Evolutionary conservation across 2,329 filamentous ascomycete species (phyloP).

Genomic region (Hortaea werneckii): DNA sequence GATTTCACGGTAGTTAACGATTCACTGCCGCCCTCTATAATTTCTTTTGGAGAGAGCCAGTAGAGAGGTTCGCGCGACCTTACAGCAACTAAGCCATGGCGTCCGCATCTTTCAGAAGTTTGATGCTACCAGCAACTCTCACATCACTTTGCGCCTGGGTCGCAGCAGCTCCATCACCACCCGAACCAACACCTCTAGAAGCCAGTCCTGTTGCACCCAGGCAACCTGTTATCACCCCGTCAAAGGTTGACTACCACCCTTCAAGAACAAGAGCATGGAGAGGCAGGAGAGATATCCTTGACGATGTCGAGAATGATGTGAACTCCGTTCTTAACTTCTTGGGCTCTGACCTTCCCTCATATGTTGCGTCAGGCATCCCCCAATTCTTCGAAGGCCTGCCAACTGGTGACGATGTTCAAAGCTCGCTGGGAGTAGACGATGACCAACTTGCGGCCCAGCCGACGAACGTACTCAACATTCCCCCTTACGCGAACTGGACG

Average conservation of each 20-base stretch:
- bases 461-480: constrained; percentile 59
- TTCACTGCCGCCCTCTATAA: neutral
- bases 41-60: neutral
- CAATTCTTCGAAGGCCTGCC: constrained; percentile 60
- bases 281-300: constrained; percentile 40
- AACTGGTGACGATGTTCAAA: constrained; percentile 46
- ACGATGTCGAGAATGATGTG: constrained; percentile 36
- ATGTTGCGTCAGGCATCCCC: constrained; percentile 52
- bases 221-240: constrained; percentile 41
- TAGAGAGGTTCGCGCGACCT: neutral
- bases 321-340: constrained; percentile 36
- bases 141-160: constrained; percentile 14
- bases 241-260: constrained; percentile 32
- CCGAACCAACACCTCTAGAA: neutral
- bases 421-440: constrained; percentile 50
- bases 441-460: constrained; percentile 51
- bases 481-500: constrained; percentile 52
- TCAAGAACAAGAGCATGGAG: constrained; percentile 29
- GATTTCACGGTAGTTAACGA: neutral
- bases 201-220: constrained; percentile 11
- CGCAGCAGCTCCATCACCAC: constrained; percentile 14
- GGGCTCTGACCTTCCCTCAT: constrained; percentile 48
- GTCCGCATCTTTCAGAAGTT: constrained; percentile 5
- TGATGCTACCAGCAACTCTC: constrained; percentile 15
- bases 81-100: constrained; percentile 1